Conservation (phyloP, 139 green algal genomes). For the Choricystis sp. region DNA sequence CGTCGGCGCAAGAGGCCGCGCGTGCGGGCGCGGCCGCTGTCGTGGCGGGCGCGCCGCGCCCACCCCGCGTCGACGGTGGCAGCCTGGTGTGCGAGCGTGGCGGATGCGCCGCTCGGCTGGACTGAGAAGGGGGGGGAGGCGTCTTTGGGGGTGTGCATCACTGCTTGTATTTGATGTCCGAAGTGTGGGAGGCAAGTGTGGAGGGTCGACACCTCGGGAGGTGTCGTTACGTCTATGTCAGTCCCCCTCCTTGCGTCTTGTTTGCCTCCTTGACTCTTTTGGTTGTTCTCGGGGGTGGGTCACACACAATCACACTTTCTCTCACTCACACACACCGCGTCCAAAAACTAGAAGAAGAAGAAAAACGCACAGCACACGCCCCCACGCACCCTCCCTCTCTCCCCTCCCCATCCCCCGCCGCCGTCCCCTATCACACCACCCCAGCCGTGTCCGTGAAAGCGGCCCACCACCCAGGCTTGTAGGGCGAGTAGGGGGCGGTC, state of each 20-base stretch:
- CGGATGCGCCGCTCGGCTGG: background rate
- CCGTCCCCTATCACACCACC: background rate
- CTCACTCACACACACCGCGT: background rate
- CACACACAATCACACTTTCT: background rate
- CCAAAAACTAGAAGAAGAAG: too few species aligned
- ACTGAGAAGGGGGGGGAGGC: background rate
- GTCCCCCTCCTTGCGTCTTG: too few species aligned
- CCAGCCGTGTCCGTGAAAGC: constrained; percentile 12
- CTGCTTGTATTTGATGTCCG: background rate
- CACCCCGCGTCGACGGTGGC: background rate
- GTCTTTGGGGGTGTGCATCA: background rate
- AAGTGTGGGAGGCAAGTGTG: too few species aligned
- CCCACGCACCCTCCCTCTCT: background rate
- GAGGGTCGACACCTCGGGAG: too few species aligned
- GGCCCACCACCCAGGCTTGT: constrained; percentile 39
- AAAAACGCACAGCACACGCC: background rate
- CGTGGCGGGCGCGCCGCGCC: too few species aligned
- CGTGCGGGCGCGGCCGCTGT: background rate
- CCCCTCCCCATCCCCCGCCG: background rate
- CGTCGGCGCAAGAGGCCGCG: too few species aligned
- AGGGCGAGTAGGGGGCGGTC: constrained; percentile 70
- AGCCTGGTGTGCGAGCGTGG: background rate
- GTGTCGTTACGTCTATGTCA: too few species aligned
- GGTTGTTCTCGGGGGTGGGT: too few species aligned
- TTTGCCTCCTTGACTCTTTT: too few species aligned